Base-by-base conservation (phyloP, 768 basidiomycete genomes). In the Hypsizygus marmoreus region DNA sequence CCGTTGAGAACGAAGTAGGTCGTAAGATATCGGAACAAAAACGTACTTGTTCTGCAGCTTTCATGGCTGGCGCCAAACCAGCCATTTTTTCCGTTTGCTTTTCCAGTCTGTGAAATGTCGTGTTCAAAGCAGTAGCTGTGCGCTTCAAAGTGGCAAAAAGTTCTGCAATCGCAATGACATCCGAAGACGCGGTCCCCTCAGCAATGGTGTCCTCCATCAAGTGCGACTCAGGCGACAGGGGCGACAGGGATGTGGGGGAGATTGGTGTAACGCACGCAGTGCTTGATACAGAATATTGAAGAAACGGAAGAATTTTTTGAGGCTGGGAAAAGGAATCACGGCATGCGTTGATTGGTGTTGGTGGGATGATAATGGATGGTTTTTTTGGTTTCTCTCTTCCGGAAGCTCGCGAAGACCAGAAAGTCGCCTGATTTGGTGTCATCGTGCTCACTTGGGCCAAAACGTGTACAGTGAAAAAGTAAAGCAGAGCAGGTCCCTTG, bases 71-170 rank as follows among this genome's bases (percentile, higher is more conserved):
- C 13, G 71, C 70, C 23, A 80, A 53, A 7, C 67, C 61, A 1
- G 73, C 69, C 35, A 81, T 63, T 29, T 63, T 68, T 34, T 69
- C 66, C 0, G 73, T 72, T 47, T 81, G 79, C n/a, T 61, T 59
- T 5, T 67, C 74, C 4, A 83, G 62, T 1, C 56, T 60, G 29
- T 75, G 74, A 52, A 81, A 74, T 1, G 75, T 73, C 10, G 57
- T 54, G 2, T 72, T 65, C 43, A 82, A 63, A 0, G 63, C 56
- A 1, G 53, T 47, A 4, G 81, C 54, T 4, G 76, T 72, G 13
- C 61, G 55, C 45, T 74, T 76, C 70, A 81, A 75, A 16, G 71
- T 67, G 8, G 62, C 52, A 14, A 80, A 67, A 11, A 80, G 53
- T n/a, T 74, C 70, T 6, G 71, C 71, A 22, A 79, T 62, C 4